Conservation (phyloP, 2,329 filamentous ascomycete genomes). For the Leptosphaerulina australis region DNA sequence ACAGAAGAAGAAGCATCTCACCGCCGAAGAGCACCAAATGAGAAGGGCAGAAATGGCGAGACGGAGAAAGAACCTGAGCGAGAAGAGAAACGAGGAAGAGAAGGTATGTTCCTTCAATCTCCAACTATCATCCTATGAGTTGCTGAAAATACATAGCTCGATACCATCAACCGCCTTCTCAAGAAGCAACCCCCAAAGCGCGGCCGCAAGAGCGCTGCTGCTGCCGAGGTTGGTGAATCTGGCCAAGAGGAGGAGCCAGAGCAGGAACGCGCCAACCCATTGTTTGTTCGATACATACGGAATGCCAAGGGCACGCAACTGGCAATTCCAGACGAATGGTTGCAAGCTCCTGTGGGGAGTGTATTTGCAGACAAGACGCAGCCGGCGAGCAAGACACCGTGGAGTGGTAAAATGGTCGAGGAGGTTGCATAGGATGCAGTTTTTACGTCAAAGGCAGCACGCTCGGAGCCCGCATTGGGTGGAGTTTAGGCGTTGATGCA, state of each 20-base stretch:
- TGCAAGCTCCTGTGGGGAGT: conserved; percentile 66
- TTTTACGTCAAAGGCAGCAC: neutral
- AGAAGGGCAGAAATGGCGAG: conserved; percentile 75
- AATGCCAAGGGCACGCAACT: conserved; percentile 65
- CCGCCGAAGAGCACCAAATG: conserved; percentile 75
- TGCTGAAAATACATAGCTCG: conserved; percentile 64
- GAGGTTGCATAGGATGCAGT: conserved; percentile 38
- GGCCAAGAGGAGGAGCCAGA: conserved; percentile 55
- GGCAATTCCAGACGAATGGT: conserved; percentile 70
- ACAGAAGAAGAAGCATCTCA: conserved; percentile 75
- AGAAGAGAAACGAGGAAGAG: conserved; percentile 79
- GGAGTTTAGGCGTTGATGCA: too few species aligned
- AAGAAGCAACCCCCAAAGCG: conserved; percentile 83
- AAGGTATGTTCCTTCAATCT: conserved; percentile 58
- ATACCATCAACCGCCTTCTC: conserved; percentile 88
- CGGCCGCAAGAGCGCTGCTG: conserved; percentile 56
- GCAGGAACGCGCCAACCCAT: conserved; percentile 60
- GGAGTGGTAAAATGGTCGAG: conserved; percentile 45
- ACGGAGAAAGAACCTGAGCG: conserved; percentile 73
- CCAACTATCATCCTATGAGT: neutral
- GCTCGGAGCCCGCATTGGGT: too few species aligned
- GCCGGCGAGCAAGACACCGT: conserved; percentile 32
- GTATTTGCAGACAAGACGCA: conserved; percentile 56
- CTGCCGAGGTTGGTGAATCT: conserved; percentile 54
- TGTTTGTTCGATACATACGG: conserved; percentile 74